A percentile compares a stretch with the other conserved stretches of the same genome.
Evolutionary conservation across 345 rosid genomes (phyloP).

Genomic region (Adansonia digitata): DNA sequence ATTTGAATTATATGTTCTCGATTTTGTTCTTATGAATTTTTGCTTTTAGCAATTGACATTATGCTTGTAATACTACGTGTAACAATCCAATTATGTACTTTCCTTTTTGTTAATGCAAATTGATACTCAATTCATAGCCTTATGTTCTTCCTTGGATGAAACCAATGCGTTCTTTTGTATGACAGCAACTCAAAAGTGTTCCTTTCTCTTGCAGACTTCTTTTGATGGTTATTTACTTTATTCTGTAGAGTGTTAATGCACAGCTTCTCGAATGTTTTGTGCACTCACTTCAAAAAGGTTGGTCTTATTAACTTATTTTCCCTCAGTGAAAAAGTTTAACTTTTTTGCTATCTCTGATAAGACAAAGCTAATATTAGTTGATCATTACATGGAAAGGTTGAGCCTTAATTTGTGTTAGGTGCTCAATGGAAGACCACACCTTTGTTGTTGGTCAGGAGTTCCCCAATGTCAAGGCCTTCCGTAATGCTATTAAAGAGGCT

Average conservation of each 20-base stretch:
- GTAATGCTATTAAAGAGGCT: conserved; percentile 50
- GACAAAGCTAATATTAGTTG: background rate
- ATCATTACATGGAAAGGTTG: conserved; percentile 10
- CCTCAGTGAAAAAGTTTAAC: background rate
- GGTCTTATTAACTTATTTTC: background rate
- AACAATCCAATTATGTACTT: background rate
- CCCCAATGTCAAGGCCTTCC: conserved; percentile 52
- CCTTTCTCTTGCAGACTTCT: background rate
- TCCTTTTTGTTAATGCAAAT: background rate
- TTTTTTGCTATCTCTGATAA: background rate
- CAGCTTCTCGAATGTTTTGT: background rate
- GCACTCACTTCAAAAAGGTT: background rate
- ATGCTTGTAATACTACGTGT: background rate
- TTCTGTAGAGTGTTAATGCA: background rate
- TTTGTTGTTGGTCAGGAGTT: conserved; percentile 52
- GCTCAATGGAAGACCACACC: conserved; percentile 31
- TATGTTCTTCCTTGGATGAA: background rate
- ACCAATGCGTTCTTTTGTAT: background rate
- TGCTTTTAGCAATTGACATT: background rate
- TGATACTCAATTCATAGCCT: background rate
- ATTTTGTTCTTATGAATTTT: background rate
- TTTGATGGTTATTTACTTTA: background rate
- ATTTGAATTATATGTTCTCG: background rate
- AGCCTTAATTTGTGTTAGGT: conserved; percentile 13
- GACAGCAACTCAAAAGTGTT: background rate